Conservation (phyloP, 2,329 filamentous ascomycete species). For the Decorospora gaudefroyi region DNA sequence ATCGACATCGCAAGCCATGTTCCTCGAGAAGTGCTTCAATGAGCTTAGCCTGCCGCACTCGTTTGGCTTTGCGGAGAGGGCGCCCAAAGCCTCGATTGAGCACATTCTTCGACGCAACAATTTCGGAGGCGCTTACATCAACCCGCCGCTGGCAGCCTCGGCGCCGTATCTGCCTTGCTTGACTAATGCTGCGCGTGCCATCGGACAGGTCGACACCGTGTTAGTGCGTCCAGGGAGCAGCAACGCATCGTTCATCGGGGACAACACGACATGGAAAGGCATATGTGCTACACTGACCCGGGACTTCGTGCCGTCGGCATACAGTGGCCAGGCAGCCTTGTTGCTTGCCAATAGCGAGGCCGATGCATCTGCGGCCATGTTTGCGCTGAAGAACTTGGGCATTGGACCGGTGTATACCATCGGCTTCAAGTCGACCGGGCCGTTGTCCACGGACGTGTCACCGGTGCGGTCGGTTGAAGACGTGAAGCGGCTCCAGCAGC, state of each 20-base stretch:
- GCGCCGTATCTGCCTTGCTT: conserved; percentile 65
- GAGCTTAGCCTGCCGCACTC: conserved; percentile 81
- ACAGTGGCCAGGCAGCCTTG: conserved; percentile 73
- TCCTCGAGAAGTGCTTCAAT: conserved; percentile 71
- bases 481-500: conserved; percentile 76
- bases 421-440: conserved; percentile 67
- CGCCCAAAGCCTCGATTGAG: conserved; percentile 69
- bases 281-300: conserved; percentile 80
- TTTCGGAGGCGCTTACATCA: conserved; percentile 82
- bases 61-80: conserved; percentile 74
- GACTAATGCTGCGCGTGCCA: conserved; percentile 76
- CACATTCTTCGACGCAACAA: conserved; percentile 71
- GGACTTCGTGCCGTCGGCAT: conserved; percentile 81
- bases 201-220: conserved; percentile 82
- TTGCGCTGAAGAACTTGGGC: conserved; percentile 74
- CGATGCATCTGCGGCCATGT: conserved; percentile 78
- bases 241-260: conserved; percentile 63
- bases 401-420: conserved; percentile 83
- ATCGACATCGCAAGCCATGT: conserved; percentile 77
- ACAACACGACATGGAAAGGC: conserved; percentile 85
- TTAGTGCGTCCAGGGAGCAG: conserved; percentile 60
- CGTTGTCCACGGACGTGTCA: conserved; percentile 67
- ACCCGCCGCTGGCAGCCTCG: conserved; percentile 66
- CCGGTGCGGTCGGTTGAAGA: conserved; percentile 73
- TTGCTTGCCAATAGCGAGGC: conserved; percentile 73